These are phyloP conservation scores for Flaveria robusta DNA, from an alignment of 129 eudicot species.

Conservation along the genomic window DNA sequence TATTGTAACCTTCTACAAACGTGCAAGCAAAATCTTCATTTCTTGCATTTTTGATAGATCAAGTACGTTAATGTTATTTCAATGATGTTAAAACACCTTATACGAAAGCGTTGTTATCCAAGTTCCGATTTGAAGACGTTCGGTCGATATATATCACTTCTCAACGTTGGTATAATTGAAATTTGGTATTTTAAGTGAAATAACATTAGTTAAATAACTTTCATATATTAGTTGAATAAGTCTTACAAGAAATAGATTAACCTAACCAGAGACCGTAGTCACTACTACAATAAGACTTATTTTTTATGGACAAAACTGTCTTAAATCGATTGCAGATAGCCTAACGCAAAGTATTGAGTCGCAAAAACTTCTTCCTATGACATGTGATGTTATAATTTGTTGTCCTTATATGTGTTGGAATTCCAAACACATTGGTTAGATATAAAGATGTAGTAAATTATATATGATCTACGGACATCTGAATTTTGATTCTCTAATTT, in stretches of 20 bases:
- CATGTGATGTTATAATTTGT: too few species aligned
- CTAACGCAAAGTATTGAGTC: too few species aligned
- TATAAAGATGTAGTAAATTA: too few species aligned
- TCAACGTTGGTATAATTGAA: not conserved
- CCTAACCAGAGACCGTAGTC: not conserved
- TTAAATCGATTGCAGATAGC: not conserved
- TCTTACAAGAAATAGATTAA: not conserved
- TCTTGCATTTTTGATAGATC: conserved; percentile 6
- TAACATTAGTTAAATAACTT: not conserved
- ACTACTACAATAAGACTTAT: not conserved
- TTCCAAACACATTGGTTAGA: too few species aligned
- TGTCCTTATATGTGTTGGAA: too few species aligned
- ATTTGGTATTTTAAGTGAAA: not conserved
- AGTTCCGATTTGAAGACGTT: not conserved
- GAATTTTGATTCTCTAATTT: too few species aligned
- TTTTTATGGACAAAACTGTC: not conserved
- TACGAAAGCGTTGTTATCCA: not conserved
- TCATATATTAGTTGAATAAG: too few species aligned
- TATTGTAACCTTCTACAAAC: conserved; percentile 27
- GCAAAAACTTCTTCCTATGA: too few species aligned
- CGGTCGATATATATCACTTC: not conserved
- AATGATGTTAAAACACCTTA: not conserved
- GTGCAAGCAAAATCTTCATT: conserved; percentile 29
- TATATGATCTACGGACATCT: too few species aligned
- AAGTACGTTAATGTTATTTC: not conserved